Conservation (phyloP, 2,329 filamentous ascomycete genomes). For the Blastomyces parvus region DNA sequence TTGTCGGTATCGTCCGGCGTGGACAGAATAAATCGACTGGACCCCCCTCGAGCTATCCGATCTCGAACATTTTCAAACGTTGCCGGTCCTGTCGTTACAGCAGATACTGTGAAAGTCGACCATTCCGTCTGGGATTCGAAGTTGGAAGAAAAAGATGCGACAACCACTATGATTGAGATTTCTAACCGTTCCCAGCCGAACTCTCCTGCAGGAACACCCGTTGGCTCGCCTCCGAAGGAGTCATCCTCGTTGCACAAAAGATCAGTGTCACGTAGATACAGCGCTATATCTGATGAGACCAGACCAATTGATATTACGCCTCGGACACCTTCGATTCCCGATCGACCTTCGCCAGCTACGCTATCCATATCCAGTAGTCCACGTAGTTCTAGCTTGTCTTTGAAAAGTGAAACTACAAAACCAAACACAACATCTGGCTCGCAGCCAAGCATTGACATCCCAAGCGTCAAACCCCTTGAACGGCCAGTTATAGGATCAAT, state of each 20-base stretch:
- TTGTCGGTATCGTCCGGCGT: conserved; percentile 22
- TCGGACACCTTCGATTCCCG: conserved; percentile 15
- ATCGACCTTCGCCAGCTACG: not conserved
- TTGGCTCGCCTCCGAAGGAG: conserved; percentile 35
- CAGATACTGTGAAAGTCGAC: conserved; percentile 58
- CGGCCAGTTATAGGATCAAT: conserved; percentile 32
- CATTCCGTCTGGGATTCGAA: conserved; percentile 48
- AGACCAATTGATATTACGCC: conserved; percentile 26
- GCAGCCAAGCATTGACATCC: conserved; percentile 18
- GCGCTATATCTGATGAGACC: conserved; percentile 38
- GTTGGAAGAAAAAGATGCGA: conserved; percentile 50
- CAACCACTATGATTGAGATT: conserved; percentile 57
- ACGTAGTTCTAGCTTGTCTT: conserved; percentile 1
- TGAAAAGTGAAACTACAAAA: conserved; percentile 5
- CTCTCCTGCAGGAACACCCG: conserved; percentile 43
- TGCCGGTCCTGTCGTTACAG: conserved; percentile 56
- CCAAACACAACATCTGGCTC: not conserved
- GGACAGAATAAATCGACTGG: conserved; percentile 30
- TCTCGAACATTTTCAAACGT: conserved; percentile 55
- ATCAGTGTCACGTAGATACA: conserved; percentile 32
- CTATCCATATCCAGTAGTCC: not conserved
- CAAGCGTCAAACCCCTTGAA: conserved; percentile 25
- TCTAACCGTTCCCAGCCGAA: conserved; percentile 52
- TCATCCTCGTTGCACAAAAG: conserved; percentile 28
- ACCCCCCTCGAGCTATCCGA: conserved; percentile 48